A percentile compares a stretch with the other conserved stretches of the same genome.
These are phyloP conservation scores for Takashimella koratensis DNA, from an alignment of 1,284 basidiomycete species.

Conservation along the genomic window DNA sequence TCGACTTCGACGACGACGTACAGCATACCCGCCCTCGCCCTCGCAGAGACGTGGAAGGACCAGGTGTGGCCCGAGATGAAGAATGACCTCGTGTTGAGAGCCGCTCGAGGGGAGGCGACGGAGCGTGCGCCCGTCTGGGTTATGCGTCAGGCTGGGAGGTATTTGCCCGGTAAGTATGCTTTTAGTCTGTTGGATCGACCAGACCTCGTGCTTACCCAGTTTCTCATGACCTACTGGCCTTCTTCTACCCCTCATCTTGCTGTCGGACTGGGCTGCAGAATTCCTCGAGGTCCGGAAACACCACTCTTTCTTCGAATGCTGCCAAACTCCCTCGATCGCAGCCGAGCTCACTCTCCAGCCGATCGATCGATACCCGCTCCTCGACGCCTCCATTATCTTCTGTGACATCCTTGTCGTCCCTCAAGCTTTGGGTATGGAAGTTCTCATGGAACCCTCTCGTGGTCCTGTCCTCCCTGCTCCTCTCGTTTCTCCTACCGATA, in stretches of 20 bases:
- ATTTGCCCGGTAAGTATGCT: conserved; percentile 74
- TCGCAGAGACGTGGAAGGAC: conserved; percentile 31
- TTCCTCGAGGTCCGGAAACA: conserved; percentile 75
- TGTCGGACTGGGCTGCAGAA: conserved; percentile 55
- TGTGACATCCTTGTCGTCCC: conserved; percentile 94
- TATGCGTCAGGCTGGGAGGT: conserved; percentile 96
- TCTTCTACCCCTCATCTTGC: too few relatives aligned
- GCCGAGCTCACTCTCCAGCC: conserved; percentile 86
- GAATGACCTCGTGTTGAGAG: conserved; percentile 86
- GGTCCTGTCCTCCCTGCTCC: conserved; percentile 83
- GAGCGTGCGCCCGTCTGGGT: conserved; percentile 96
- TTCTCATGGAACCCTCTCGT: conserved; percentile 75
- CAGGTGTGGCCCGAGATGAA: conserved; percentile 59
- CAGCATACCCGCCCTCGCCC: conserved; percentile 25
- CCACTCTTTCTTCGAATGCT: conserved; percentile 91
- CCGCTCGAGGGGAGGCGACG: conserved; percentile 81
- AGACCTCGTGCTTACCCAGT: too few relatives aligned
- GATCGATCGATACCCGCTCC: conserved; percentile 72
- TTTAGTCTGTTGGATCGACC: neutral
- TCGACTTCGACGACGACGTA: too few relatives aligned
- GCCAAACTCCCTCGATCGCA: conserved; percentile 79
- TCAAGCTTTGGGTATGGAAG: conserved; percentile 91
- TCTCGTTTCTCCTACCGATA: conserved; percentile 69
- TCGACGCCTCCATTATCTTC: conserved; percentile 96
- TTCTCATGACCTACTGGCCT: too few relatives aligned